Conservation (phyloP, 345 rosid genomes). For the Gossypium sturtianum region DNA sequence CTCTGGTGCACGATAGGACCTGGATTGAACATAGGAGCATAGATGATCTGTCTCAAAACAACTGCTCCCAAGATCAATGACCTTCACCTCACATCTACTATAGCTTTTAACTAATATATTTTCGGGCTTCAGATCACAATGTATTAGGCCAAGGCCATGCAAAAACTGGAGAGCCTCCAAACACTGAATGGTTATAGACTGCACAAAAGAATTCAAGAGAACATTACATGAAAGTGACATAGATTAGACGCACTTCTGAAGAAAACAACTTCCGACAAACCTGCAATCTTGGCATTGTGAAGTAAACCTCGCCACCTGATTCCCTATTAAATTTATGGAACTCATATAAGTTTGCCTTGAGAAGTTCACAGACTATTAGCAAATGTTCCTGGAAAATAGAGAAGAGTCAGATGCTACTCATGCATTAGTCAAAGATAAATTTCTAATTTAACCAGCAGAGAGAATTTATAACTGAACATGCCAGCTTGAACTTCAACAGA, state of each 20-base stretch:
- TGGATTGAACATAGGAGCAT: slow-evolving; percentile 96
- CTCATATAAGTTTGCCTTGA: slow-evolving; percentile 95
- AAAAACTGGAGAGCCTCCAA: slow-evolving; percentile 89
- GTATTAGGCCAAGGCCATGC: slow-evolving; percentile 96
- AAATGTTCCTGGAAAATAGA: slow-evolving; percentile 80
- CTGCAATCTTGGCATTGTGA: slow-evolving; percentile 99
- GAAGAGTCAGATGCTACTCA: background rate
- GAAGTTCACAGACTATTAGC: slow-evolving; percentile 95
- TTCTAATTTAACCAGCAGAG: background rate
- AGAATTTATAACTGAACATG: background rate
- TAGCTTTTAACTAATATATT: slow-evolving; percentile 94
- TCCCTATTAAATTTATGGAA: slow-evolving; percentile 96
- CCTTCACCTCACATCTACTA: slow-evolving; percentile 97
- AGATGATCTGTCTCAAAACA: slow-evolving; percentile 98
- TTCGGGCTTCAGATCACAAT: slow-evolving; percentile 95
- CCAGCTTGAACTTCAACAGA: slow-evolving; percentile 1
- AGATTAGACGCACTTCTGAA: slow-evolving; percentile 6
- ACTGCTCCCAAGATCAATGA: slow-evolving; percentile 98
- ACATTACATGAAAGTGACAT: slow-evolving; percentile 19
- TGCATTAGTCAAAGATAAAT: background rate
- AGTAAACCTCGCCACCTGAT: slow-evolving; percentile 97
- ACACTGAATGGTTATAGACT: slow-evolving; percentile 96
- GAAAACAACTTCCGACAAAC: slow-evolving; percentile 34
- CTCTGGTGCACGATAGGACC: slow-evolving; percentile 98
- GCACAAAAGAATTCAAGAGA: slow-evolving; percentile 32